These are phyloP conservation scores for Fusarium decemcellulare DNA, from an alignment of 2,329 filamentous ascomycete species.

Conservation along the genomic window DNA sequence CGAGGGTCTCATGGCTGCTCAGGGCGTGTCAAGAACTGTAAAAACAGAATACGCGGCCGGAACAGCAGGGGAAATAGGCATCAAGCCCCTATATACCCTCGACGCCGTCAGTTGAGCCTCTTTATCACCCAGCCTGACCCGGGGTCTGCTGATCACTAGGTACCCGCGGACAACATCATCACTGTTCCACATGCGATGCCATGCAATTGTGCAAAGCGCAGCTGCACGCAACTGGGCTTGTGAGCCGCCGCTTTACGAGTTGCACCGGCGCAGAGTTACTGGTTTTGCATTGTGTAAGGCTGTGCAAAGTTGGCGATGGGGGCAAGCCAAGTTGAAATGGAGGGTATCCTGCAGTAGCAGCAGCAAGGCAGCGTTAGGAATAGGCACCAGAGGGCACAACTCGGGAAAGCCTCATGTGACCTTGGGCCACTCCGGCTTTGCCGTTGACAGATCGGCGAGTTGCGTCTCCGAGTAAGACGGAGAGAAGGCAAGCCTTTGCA, in stretches of 20 bases:
- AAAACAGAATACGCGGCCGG: not conserved
- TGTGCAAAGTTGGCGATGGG: slow-evolving; percentile 18
- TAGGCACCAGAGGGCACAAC: slow-evolving; percentile 30
- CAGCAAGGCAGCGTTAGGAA: not conserved
- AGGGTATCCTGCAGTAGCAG: slow-evolving; percentile 29
- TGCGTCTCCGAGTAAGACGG: no score
- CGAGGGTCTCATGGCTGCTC: slow-evolving; percentile 27
- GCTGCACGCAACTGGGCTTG: slow-evolving; percentile 20
- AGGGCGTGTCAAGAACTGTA: not conserved
- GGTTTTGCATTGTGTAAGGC: slow-evolving; percentile 18
- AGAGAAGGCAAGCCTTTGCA: no score
- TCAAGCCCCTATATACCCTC: slow-evolving; percentile 27
- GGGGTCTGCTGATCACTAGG: slow-evolving; percentile 20
- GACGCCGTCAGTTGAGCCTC: not conserved
- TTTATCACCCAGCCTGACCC: slow-evolving; percentile 19
- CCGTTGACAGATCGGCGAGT: not conserved
- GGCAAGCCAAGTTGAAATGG: slow-evolving; percentile 8
- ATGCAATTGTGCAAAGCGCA: slow-evolving; percentile 10
- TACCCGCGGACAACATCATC: slow-evolving; percentile 21
- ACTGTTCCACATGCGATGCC: slow-evolving; percentile 29
- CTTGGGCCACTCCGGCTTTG: slow-evolving; percentile 1
- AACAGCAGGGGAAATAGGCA: not conserved
- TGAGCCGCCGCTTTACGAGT: slow-evolving; percentile 25
- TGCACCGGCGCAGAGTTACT: slow-evolving; percentile 11
- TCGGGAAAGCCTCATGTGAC: slow-evolving; percentile 2